These are phyloP conservation scores for Hemileia vastatrix DNA, from an alignment of 1,284 basidiomycete genomes.

Conservation along the genomic window DNA sequence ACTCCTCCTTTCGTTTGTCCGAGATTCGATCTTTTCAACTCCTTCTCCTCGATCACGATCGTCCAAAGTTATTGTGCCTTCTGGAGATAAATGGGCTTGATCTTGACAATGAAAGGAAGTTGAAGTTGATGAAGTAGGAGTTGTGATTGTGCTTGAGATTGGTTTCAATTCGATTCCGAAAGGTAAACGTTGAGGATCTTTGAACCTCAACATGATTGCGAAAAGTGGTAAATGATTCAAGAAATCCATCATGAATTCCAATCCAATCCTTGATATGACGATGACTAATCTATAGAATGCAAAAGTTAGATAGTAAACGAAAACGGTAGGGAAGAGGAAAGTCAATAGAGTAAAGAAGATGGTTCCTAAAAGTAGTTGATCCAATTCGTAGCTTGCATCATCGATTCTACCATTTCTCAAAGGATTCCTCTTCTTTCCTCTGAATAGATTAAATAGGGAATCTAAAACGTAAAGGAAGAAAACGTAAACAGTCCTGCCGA, in stretches of 20 bases:
- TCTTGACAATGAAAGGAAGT: no score
- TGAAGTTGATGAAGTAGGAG: no score
- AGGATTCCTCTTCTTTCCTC: constrained; percentile 40
- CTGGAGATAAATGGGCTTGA: no score
- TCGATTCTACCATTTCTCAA: constrained; percentile 35
- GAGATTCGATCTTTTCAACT: not conserved
- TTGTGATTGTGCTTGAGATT: not conserved
- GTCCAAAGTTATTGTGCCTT: not conserved
- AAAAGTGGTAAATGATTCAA: constrained; percentile 37
- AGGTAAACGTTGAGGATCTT: constrained; percentile 34
- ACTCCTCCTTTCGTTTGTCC: not conserved
- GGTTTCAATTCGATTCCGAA: constrained; percentile 9
- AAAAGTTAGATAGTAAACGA: constrained; percentile 35
- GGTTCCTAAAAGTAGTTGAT: constrained; percentile 41
- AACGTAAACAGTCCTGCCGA: constrained; percentile 27
- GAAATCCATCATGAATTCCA: constrained; percentile 22
- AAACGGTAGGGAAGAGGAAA: constrained; percentile 39
- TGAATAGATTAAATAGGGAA: no score
- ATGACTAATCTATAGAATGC: constrained; percentile 26
- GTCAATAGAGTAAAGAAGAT: constrained; percentile 38
- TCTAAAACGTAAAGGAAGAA: no score
- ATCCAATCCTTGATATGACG: constrained; percentile 23
- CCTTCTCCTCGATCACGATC: not conserved
- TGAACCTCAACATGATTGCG: constrained; percentile 34
- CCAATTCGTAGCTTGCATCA: constrained; percentile 37